Evolutionary conservation across 2,329 filamentous ascomycete species (phyloP).

Genomic region (Plectosphaerella plurivora): DNA sequence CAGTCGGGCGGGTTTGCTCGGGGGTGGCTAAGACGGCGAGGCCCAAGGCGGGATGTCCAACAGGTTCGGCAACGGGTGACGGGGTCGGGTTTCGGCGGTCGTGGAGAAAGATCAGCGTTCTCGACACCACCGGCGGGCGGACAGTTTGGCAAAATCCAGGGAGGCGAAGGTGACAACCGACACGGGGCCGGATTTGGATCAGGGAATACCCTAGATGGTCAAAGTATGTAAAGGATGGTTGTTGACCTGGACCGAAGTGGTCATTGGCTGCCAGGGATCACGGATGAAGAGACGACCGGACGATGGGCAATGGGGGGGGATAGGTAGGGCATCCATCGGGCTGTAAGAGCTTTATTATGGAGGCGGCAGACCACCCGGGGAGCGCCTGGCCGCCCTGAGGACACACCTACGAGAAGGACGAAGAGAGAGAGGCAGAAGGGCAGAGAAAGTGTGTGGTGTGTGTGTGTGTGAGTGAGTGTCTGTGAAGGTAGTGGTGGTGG

Average conservation of each 20-base stretch:
- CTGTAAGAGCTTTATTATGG: constrained; percentile 13
- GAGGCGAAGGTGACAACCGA: neutral
- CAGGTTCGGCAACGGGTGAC: too few species aligned
- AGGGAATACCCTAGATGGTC: constrained; percentile 12
- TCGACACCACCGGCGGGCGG: constrained; percentile 2
- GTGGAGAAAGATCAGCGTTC: constrained; percentile 8
- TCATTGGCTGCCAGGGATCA: neutral
- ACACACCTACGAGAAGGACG: neutral
- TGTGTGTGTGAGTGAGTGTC: constrained; percentile 15
- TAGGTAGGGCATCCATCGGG: constrained; percentile 22
- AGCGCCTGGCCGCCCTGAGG: neutral
- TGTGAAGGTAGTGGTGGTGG: constrained; percentile 18
- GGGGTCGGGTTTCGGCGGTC: too few species aligned
- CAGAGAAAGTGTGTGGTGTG: constrained; percentile 21
- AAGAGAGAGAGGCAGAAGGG: neutral
- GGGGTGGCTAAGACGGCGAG: too few species aligned
- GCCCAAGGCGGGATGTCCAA: too few species aligned
- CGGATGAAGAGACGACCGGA: neutral
- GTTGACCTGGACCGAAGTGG: neutral
- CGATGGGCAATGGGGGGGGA: too few species aligned
- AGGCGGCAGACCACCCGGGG: too few species aligned
- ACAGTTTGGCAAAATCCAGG: neutral
- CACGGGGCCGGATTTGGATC: constrained; percentile 1
- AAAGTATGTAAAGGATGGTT: constrained; percentile 6
- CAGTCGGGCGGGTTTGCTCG: too few species aligned